Evolutionary conservation across 2,329 filamentous ascomycete genomes (phyloP).

Genomic region (Cercospora janseana): DNA sequence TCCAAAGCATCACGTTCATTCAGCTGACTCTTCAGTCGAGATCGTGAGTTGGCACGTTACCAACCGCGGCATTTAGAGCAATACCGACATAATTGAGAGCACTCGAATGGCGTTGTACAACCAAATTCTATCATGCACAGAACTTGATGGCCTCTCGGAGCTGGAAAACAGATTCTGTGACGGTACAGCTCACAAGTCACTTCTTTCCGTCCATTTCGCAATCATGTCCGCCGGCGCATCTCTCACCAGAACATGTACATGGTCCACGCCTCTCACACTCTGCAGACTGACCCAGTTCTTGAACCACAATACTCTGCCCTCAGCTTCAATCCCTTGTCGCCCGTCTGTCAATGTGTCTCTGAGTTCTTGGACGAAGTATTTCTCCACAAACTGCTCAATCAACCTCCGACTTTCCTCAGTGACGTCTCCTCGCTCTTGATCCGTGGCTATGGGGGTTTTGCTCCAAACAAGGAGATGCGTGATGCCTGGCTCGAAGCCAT

Average conservation of each 20-base stretch:
- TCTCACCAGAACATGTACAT: conserved; percentile 55
- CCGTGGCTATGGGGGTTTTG: conserved; percentile 50
- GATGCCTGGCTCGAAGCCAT: conserved; percentile 56
- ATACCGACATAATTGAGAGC: too few relatives aligned
- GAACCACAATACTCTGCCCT: conserved; percentile 59
- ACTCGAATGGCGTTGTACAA: too few relatives aligned
- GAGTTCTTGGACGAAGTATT: conserved; percentile 50
- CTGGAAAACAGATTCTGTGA: too few relatives aligned
- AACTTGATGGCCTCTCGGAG: neutral
- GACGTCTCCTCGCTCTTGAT: conserved; percentile 49
- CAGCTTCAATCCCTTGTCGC: neutral
- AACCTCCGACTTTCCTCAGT: conserved; percentile 49
- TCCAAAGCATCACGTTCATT: too few relatives aligned
- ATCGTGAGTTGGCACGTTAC: too few relatives aligned
- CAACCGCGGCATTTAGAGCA: too few relatives aligned
- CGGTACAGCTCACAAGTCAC: conserved; percentile 24
- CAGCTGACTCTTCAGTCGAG: too few relatives aligned
- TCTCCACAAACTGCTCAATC: conserved; percentile 52
- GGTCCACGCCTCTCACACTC: conserved; percentile 58
- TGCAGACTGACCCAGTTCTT: conserved; percentile 63
- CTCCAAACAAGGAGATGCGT: conserved; percentile 59
- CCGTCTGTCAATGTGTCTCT: conserved; percentile 18
- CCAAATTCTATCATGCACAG: too few relatives aligned
- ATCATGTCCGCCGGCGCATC: conserved; percentile 44
- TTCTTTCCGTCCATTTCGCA: conserved; percentile 33